phyloP scores from a whole-genome alignment of 805 yeast species.

The Candida caryicola region DNA sequence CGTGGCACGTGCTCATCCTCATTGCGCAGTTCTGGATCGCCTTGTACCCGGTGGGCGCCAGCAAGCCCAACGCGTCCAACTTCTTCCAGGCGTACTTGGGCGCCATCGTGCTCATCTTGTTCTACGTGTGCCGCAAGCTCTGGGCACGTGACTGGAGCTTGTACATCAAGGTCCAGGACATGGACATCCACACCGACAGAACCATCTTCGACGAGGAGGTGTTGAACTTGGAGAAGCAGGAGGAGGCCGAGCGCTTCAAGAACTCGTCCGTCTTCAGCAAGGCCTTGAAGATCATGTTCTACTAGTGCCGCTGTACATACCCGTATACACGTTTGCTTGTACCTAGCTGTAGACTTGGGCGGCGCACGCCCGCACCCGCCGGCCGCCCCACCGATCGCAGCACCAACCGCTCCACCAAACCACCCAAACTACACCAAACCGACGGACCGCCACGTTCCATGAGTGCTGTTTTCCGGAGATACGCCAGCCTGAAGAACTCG shows the following conservation, averaged over 20 bases:
- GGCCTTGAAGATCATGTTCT: constrained; percentile 8
- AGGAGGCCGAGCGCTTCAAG: constrained; percentile 12
- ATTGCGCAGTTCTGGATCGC: constrained; percentile 46
- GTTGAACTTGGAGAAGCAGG: constrained; percentile 26
- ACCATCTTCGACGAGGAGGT: constrained; percentile 35
- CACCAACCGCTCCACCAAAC: background rate
- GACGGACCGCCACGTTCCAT: too few relatives aligned
- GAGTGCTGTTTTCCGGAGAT: constrained; percentile 3
- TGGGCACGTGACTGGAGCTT: constrained; percentile 30
- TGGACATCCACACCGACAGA: constrained; percentile 30
- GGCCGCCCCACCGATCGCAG: too few relatives aligned
- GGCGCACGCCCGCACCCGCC: too few relatives aligned
- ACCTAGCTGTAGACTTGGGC: too few relatives aligned
- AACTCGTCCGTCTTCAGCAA: constrained; percentile 8
- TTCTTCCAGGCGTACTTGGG: constrained; percentile 37
- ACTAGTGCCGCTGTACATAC: too few relatives aligned
- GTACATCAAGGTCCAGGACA: constrained; percentile 24
- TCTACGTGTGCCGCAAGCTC: constrained; percentile 34
- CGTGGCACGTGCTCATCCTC: constrained; percentile 32
- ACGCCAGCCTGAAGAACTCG: constrained; percentile 11
- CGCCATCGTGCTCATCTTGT: constrained; percentile 28
- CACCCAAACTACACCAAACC: background rate
- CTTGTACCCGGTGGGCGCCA: constrained; percentile 33
- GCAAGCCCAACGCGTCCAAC: constrained; percentile 23
- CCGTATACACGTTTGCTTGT: too few relatives aligned